Conservation (phyloP, 441 rosid species). For the Kokia cookei region DNA sequence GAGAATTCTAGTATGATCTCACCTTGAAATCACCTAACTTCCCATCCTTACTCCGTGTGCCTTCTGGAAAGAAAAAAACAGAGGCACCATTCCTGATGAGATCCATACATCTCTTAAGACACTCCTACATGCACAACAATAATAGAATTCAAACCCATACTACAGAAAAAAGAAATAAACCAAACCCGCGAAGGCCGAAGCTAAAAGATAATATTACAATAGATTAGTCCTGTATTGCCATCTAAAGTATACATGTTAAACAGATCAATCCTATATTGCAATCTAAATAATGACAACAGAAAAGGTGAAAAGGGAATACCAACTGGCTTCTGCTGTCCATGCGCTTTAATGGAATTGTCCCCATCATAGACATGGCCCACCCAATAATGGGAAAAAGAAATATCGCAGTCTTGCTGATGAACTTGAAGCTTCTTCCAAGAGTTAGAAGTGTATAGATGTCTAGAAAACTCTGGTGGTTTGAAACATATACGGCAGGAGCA, state of each 20-base stretch:
- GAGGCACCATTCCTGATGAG: conserved; percentile 76
- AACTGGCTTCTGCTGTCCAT: conserved; percentile 90
- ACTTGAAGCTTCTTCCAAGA: conserved; percentile 79
- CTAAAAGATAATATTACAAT: background rate
- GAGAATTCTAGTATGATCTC: conserved; percentile 10
- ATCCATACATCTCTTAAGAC: conserved; percentile 77
- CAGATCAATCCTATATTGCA: background rate
- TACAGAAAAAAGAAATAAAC: background rate
- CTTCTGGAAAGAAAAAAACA: conserved; percentile 86
- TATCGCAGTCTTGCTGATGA: conserved; percentile 84
- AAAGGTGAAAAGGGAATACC: conserved; percentile 28
- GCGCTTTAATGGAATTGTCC: conserved; percentile 77
- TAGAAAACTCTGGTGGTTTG: conserved; percentile 90
- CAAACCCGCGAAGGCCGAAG: background rate
- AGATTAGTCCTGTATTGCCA: background rate
- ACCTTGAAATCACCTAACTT: conserved; percentile 84
- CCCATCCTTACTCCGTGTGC: conserved; percentile 86
- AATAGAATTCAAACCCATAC: background rate
- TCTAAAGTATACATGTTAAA: background rate
- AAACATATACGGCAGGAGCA: conserved; percentile 78
- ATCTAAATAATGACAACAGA: conserved; percentile 3
- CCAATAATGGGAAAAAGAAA: conserved; percentile 78
- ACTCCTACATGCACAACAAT: conserved; percentile 42
- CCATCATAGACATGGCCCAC: conserved; percentile 93
- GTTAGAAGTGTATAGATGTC: conserved; percentile 87